Conservation (phyloP, 345 rosid genomes). For the Geranium brycei region DNA sequence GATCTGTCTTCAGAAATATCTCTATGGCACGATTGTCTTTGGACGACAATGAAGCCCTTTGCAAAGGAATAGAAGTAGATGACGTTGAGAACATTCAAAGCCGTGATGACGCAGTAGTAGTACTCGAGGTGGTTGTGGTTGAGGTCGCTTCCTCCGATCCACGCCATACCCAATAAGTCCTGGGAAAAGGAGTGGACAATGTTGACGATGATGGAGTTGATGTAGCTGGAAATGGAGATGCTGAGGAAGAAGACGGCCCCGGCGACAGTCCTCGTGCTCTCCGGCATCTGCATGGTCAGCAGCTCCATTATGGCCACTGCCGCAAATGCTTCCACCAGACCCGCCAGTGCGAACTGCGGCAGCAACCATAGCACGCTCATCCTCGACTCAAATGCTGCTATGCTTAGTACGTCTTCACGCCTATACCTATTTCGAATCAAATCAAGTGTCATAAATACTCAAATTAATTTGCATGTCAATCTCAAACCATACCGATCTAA, state of each 20-base stretch:
- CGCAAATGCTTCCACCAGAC: conserved; percentile 57
- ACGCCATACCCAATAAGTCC: not conserved
- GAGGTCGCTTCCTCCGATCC: not conserved
- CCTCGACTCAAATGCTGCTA: conserved; percentile 32
- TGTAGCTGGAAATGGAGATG: conserved; percentile 39
- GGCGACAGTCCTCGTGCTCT: conserved; percentile 57
- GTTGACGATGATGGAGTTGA: conserved; percentile 33
- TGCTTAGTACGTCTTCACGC: conserved; percentile 32
- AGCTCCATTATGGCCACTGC: conserved; percentile 61
- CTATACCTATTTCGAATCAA: conserved; percentile 12
- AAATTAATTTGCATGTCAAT: no score
- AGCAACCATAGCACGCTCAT: conserved; percentile 25
- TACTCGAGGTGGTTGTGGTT: not conserved
- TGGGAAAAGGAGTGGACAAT: conserved; percentile 16
- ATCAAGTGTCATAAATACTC: no score
- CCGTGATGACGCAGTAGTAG: not conserved
- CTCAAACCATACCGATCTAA: no score
- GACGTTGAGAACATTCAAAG: not conserved
- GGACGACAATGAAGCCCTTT: not conserved
- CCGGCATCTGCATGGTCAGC: conserved; percentile 53
- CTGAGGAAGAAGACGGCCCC: conserved; percentile 64
- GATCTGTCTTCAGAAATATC: no score
- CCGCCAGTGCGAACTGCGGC: conserved; percentile 57
- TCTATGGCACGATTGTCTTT: not conserved
- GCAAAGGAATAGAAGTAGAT: not conserved